These are phyloP conservation scores for Talaromyces liani DNA, from an alignment of 495 filamentous ascomycete species.

Conservation along the genomic window DNA sequence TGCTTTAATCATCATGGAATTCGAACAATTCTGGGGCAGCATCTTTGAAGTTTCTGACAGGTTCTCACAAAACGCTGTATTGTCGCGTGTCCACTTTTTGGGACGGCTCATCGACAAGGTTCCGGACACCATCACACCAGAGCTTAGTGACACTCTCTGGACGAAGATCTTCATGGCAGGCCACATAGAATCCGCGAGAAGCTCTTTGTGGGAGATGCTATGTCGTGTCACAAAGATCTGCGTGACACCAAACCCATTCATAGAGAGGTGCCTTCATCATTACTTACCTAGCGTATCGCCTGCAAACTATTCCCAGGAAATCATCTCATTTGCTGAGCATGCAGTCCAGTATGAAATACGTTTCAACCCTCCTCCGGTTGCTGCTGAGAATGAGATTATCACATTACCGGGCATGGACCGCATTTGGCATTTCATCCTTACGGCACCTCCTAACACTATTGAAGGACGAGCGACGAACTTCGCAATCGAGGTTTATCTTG, in stretches of 20 bases:
- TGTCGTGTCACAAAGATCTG: conserved; percentile 40
- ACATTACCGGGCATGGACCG: conserved; percentile 60
- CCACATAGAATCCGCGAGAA: conserved; percentile 48
- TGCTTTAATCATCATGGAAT: conserved; percentile 41
- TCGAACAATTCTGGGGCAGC: conserved; percentile 37
- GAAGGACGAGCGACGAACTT: conserved; percentile 59
- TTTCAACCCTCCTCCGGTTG: conserved; percentile 29
- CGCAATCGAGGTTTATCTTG: conserved; percentile 71
- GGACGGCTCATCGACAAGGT: conserved; percentile 48
- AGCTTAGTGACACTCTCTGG: conserved; percentile 60
- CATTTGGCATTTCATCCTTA: conserved; percentile 77
- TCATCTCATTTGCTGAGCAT: conserved; percentile 61
- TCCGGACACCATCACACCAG: conserved; percentile 51
- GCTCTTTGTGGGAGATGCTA: conserved; percentile 59
- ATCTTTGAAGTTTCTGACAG: conserved; percentile 28
- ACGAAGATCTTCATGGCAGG: conserved; percentile 55
- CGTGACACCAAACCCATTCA: conserved; percentile 50
- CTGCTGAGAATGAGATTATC: conserved; percentile 38
- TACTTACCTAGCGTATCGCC: conserved; percentile 60
- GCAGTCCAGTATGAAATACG: conserved; percentile 39
- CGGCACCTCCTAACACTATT: conserved; percentile 59
- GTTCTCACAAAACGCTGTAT: conserved; percentile 28
- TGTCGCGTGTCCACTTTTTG: conserved; percentile 52
- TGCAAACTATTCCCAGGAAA: conserved; percentile 54
- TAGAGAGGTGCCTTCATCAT: conserved; percentile 55